Base-by-base conservation (phyloP, 2,329 filamentous ascomycete species). In the Sporothrix inflata region DNA sequence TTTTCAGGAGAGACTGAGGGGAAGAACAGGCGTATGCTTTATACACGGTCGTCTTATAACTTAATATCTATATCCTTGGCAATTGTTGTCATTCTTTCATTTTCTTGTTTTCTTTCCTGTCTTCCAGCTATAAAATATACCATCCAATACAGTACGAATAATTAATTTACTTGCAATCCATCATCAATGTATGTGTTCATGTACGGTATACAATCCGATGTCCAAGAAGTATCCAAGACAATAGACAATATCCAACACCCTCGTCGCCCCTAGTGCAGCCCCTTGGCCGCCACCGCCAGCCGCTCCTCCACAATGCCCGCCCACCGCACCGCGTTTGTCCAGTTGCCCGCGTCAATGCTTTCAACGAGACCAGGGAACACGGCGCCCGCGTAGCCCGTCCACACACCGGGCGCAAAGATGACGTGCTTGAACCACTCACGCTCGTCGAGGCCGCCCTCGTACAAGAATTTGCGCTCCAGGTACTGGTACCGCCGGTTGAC, bases 341-440 rank as follows among this genome's bases (percentile, higher is more conserved):
- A 90, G 77, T 91, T 86, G 76, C 85, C 84, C 16, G 82, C 81
- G 72, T 90, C 88, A 73, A 91, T 89, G 70, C 87, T 89, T 79
- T 91, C 89, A 16, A 86, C 83, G 61, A 91, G 80, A 0, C 89
- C 88, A 0, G 89, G 89, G 79, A 89, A 90, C 16, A 90, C 88
- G 88, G 88, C 87, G 78, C 94, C 94, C 0, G 93, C 85, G 79
- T 97, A 97, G 1, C 94, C 94, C 0, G 93, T 97, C 93, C 93
- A 97, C 51, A 94, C 81, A 0, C 94, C 94, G 0, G 94, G 94
- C 0, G 94, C 70, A 68, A 73, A 76, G 9, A 75, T 49, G 16
- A 74, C 70, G 68, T 72, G 95, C 83, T 98, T 98, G 84, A 95
- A 98, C 94, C 94, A 98, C 30, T 84, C 84, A 73, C 95, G 85